Percentiles rank a stretch among this genome's conserved stretches.
Conservation (phyloP, 2,329 filamentous ascomycete genomes). For the Madurella fahalii region DNA sequence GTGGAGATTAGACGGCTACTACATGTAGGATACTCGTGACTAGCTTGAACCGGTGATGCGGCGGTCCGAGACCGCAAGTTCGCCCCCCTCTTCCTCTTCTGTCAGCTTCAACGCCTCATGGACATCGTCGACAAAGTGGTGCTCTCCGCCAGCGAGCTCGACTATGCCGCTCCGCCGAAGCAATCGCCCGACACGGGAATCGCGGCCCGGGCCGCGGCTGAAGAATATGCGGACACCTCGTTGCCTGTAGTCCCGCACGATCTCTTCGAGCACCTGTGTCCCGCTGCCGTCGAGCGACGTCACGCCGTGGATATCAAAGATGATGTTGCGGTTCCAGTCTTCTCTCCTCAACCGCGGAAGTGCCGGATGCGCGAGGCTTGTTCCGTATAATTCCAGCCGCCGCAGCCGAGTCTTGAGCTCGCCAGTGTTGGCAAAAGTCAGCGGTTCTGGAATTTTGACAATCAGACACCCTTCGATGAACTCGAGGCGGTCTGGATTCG, state of each 20-base stretch:
- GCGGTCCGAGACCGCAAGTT: neutral
- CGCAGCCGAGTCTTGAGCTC: slow-evolving; percentile 80
- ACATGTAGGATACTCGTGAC: neutral
- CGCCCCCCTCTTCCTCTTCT: slow-evolving; percentile 60
- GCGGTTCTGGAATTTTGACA: slow-evolving; percentile 93
- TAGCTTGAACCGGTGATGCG: neutral
- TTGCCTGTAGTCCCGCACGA: slow-evolving; percentile 75
- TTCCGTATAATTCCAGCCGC: slow-evolving; percentile 87
- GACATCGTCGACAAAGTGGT: slow-evolving; percentile 77
- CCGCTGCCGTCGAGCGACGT: slow-evolving; percentile 91
- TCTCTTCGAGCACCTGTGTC: slow-evolving; percentile 85
- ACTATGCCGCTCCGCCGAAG: slow-evolving; percentile 82
- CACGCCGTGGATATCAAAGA: slow-evolving; percentile 98
- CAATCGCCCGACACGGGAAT: slow-evolving; percentile 61
- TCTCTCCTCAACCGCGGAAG: slow-evolving; percentile 71
- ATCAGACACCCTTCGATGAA: slow-evolving; percentile 91
- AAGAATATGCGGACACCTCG: slow-evolving; percentile 76
- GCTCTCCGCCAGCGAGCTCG: slow-evolving; percentile 70
- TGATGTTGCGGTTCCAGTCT: slow-evolving; percentile 85
- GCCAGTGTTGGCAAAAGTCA: slow-evolving; percentile 96
- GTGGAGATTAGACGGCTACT: too few species aligned
- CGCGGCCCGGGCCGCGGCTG: slow-evolving; percentile 48
- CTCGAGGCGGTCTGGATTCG: slow-evolving; percentile 69
- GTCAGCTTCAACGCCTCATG: slow-evolving; percentile 79
- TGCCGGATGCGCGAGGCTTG: slow-evolving; percentile 76